Conservation (phyloP, 192 early-diverging fungal species). For the Coemansia sp. region DNA sequence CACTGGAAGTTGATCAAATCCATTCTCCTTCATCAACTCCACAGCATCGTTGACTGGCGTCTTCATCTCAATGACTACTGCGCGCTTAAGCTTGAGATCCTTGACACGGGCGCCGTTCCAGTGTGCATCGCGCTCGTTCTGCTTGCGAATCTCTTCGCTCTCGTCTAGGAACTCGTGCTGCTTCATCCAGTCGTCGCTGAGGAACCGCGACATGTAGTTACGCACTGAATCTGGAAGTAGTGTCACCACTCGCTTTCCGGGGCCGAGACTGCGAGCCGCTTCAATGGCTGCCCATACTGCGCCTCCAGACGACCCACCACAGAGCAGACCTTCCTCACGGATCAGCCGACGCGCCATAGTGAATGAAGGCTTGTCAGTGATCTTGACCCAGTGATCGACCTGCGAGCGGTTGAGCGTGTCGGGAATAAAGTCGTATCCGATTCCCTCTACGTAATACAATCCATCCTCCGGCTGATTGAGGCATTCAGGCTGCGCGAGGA, state of each 20-base stretch:
- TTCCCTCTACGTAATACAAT: conserved; percentile 94
- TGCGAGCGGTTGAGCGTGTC: conserved; percentile 79
- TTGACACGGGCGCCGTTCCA: conserved; percentile 80
- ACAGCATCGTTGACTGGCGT: conserved; percentile 79
- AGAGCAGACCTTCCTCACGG: conserved; percentile 93
- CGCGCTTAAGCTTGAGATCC: conserved; percentile 78
- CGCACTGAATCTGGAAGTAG: conserved; percentile 96
- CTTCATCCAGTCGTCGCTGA: conserved; percentile 98
- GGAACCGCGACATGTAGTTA: conserved; percentile 99
- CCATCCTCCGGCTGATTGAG: conserved; percentile 69
- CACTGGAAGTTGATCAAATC: conserved; percentile 95
- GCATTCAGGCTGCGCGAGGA: conserved; percentile 83
- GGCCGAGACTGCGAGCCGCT: conserved; percentile 79
- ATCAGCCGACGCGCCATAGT: conserved; percentile 94
- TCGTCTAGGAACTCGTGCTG: conserved; percentile 85
- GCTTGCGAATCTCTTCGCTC: conserved; percentile 54
- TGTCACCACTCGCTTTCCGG: conserved; percentile 90
- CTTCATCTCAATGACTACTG: conserved; percentile 80
- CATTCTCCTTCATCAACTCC: conserved; percentile 80
- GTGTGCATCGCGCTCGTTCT: conserved; percentile 67
- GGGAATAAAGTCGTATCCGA: conserved; percentile 99
- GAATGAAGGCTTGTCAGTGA: conserved; percentile 94
- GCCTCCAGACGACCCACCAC: conserved; percentile 94
- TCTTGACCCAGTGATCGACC: conserved; percentile 96
- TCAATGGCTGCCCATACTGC: conserved; percentile 86